Evolutionary conservation across 345 rosid species (phyloP).

Genomic region (Odontarrhena argentea): DNA sequence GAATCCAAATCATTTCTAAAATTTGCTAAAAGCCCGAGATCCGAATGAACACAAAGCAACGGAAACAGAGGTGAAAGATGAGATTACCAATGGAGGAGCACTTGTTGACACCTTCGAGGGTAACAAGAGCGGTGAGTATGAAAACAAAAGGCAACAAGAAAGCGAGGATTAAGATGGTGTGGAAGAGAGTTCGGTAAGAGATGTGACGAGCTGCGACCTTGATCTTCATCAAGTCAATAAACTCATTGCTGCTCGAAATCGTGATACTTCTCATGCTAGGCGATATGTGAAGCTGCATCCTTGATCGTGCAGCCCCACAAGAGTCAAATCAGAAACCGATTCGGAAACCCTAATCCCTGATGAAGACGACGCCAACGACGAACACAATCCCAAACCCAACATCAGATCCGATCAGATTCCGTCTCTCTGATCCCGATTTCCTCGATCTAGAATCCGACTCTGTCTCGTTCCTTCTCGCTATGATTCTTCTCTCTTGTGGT

Average conservation of each 20-base stretch:
- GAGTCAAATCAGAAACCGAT: slow-evolving; percentile 26
- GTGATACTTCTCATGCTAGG: slow-evolving; percentile 99
- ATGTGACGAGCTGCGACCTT: slow-evolving; percentile 99
- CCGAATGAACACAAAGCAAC: neutral
- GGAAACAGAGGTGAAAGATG: neutral
- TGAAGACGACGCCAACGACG: neutral
- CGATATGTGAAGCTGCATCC: slow-evolving; percentile 99
- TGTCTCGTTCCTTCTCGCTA: slow-evolving; percentile 13
- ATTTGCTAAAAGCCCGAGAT: slow-evolving; percentile 17
- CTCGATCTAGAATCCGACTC: slow-evolving; percentile 29
- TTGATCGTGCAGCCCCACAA: slow-evolving; percentile 74
- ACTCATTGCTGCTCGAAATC: slow-evolving; percentile 95
- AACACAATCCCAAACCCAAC: slow-evolving; percentile 58
- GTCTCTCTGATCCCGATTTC: slow-evolving; percentile 40
- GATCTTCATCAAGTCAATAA: slow-evolving; percentile 99
- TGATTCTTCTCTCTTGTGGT: slow-evolving; percentile 39
- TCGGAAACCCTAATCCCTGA: slow-evolving; percentile 38
- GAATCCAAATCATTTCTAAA: slow-evolving; percentile 6
- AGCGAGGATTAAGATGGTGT: slow-evolving; percentile 93
- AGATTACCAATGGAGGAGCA: slow-evolving; percentile 95
- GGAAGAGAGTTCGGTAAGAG: slow-evolving; percentile 95
- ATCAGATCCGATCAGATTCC: slow-evolving; percentile 66
- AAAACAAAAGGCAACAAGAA: slow-evolving; percentile 97
- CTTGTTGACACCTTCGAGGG: slow-evolving; percentile 99
- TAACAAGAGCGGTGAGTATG: slow-evolving; percentile 96